Percentiles rank a stretch among this genome's conserved stretches.
Conservation (phyloP, 768 basidiomycete species). For the Boletus rex-veris region DNA sequence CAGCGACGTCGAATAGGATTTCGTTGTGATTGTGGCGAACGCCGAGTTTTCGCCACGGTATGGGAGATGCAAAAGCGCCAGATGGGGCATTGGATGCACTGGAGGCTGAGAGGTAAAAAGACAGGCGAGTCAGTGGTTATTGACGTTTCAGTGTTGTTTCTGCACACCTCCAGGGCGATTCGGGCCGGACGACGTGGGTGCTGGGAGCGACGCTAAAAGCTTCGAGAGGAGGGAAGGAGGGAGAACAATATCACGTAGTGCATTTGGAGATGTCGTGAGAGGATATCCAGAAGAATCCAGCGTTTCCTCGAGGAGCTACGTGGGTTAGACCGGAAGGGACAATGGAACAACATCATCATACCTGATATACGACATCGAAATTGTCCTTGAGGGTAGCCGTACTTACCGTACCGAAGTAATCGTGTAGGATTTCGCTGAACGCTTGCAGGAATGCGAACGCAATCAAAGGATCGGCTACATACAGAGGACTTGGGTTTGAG, state of each 20-base stretch:
- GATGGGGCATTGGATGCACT: slow-evolving; percentile 37
- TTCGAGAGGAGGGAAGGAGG: slow-evolving; percentile 86
- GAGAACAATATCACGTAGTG: slow-evolving; percentile 89
- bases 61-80: slow-evolving; percentile 77
- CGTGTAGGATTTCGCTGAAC: slow-evolving; percentile 76
- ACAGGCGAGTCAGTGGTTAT: not conserved
- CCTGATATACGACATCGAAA: slow-evolving; percentile 95
- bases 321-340: not conserved
- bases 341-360: slow-evolving; percentile 21
- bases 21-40: slow-evolving; percentile 85
- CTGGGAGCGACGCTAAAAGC: slow-evolving; percentile 42
- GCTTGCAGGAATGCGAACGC: slow-evolving; percentile 87
- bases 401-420: slow-evolving; percentile 87
- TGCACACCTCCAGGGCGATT: slow-evolving; percentile 29
- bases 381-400: slow-evolving; percentile 81
- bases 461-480: slow-evolving; percentile 79
- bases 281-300: slow-evolving; percentile 91
- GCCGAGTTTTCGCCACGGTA: slow-evolving; percentile 89
- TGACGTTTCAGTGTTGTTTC: not conserved
- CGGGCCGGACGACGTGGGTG: slow-evolving; percentile 23
- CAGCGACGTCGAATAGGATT: slow-evolving; percentile 87
- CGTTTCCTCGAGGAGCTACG: slow-evolving; percentile 90
- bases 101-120: slow-evolving; percentile 13
- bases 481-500: not conserved
- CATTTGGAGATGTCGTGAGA: slow-evolving; percentile 84